Evolutionary conservation across 1,284 basidiomycete genomes (phyloP).

Genomic region (Athelia psychrophila): DNA sequence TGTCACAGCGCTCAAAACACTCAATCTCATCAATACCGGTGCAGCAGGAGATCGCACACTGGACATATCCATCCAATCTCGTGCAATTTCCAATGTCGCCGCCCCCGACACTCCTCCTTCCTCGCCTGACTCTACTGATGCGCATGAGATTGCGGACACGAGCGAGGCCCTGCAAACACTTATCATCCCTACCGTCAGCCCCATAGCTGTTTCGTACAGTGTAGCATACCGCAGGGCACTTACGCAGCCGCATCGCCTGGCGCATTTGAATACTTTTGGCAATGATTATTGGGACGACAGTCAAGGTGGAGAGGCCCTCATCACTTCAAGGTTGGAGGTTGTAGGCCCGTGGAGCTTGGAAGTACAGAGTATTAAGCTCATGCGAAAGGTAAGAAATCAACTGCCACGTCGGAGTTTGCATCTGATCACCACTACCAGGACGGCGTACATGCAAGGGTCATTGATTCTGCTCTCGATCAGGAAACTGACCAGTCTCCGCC

Average conservation of each 20-base stretch:
- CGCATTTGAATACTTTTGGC: constrained; percentile 58
- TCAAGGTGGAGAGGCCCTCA: constrained; percentile 50
- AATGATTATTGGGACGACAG: constrained; percentile 51
- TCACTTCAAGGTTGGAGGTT: constrained; percentile 50
- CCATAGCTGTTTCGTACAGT: constrained; percentile 49
- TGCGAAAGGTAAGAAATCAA: constrained; percentile 39
- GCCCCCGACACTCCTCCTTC: constrained; percentile 18
- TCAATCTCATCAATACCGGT: constrained; percentile 58
- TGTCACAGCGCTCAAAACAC: constrained; percentile 50
- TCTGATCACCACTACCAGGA: constrained; percentile 33
- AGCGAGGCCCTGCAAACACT: constrained; percentile 67
- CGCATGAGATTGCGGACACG: constrained; percentile 31
- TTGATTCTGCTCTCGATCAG: constrained; percentile 35
- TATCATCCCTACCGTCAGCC: constrained; percentile 51
- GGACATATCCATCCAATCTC: constrained; percentile 75
- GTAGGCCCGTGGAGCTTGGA: constrained; percentile 49
- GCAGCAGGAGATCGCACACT: constrained; percentile 62
- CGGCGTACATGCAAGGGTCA: constrained; percentile 40
- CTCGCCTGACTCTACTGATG: not conserved
- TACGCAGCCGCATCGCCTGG: constrained; percentile 36
- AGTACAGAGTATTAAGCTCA: constrained; percentile 47
- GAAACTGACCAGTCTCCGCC: constrained; percentile 37
- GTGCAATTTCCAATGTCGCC: constrained; percentile 7
- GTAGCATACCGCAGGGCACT: constrained; percentile 46
- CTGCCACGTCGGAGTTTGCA: not conserved